Percentiles rank a stretch among this genome's conserved stretches.
Evolutionary conservation across 441 rosid genomes (phyloP).

Genomic region (Bocquillonia castaneifolia): DNA sequence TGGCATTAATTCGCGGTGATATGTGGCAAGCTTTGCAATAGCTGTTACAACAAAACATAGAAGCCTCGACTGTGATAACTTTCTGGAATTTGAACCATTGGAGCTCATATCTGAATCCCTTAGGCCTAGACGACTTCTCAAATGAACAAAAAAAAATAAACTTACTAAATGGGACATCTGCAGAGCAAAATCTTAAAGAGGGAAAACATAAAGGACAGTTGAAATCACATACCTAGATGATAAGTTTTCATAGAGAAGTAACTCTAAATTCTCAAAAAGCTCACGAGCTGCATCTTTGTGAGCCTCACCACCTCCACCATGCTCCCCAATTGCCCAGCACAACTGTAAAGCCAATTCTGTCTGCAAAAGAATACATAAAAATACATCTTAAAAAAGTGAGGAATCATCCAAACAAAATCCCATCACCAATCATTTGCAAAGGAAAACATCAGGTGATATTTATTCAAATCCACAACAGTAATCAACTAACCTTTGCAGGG

Average conservation of each 20-base stretch:
- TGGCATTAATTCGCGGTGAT: slow-evolving; percentile 71
- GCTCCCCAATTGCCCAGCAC: slow-evolving; percentile 98
- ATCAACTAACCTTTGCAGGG: slow-evolving; percentile 65
- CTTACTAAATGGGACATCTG: slow-evolving; percentile 9
- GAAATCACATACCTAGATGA: slow-evolving; percentile 63
- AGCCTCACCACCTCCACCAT: slow-evolving; percentile 86
- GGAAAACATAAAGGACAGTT: not conserved
- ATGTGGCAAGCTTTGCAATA: slow-evolving; percentile 83
- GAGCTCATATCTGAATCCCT: slow-evolving; percentile 51
- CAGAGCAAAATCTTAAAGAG: slow-evolving; percentile 10
- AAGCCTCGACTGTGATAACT: slow-evolving; percentile 77
- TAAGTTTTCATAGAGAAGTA: slow-evolving; percentile 88
- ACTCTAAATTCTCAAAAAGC: slow-evolving; percentile 87
- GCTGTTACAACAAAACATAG: slow-evolving; percentile 93
- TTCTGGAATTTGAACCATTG: slow-evolving; percentile 39
- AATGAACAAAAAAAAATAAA: slow-evolving; percentile 18
- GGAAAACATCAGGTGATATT: not conserved
- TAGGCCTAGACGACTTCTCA: slow-evolving; percentile 67
- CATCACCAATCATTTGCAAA: not conserved
- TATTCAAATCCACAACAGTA: not conserved
- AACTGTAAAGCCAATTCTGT: slow-evolving; percentile 85
- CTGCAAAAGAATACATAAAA: slow-evolving; percentile 32
- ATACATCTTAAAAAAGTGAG: not conserved
- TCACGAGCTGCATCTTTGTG: slow-evolving; percentile 95
- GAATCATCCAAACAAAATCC: not conserved